Conservation (phyloP, 2,329 filamentous ascomycete genomes). For the Stenocarpella maydis region DNA sequence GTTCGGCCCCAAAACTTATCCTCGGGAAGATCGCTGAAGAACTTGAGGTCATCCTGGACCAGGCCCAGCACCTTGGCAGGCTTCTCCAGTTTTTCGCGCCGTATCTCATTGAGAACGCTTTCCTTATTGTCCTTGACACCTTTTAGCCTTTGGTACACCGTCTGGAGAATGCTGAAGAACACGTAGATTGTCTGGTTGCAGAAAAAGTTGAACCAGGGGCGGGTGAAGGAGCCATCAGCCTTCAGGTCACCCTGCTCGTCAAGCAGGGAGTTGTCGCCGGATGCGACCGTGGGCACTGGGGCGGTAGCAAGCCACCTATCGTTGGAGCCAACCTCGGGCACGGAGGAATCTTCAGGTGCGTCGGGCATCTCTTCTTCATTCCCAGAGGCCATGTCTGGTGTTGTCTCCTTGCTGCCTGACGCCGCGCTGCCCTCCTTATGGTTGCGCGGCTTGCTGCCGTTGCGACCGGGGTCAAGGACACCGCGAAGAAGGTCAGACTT, state of each 20-base stretch:
- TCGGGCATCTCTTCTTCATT: constrained; percentile 80
- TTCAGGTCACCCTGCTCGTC: constrained; percentile 71
- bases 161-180: constrained; percentile 93
- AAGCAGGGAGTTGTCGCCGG: constrained; percentile 62
- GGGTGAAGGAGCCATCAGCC: constrained; percentile 81
- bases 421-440: constrained; percentile 84
- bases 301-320: constrained; percentile 71
- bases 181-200: constrained; percentile 91
- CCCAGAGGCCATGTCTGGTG: constrained; percentile 81
- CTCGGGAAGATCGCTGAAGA: constrained; percentile 72
- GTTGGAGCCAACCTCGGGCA: constrained; percentile 67
- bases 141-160: constrained; percentile 84
- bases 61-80: constrained; percentile 86
- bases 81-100: constrained; percentile 76
- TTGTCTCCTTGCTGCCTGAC: constrained; percentile 85
- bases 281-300: constrained; percentile 63
- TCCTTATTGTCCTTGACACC: constrained; percentile 83
- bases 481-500: constrained; percentile 84
- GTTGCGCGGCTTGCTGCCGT: constrained; percentile 72
- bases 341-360: constrained; percentile 62
- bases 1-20: constrained; percentile 87
- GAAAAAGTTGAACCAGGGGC: constrained; percentile 88
- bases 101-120: constrained; percentile 76
- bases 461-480: constrained; percentile 80
- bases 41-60: constrained; percentile 79